phyloP scores from a whole-genome alignment of 495 filamentous ascomycete genomes.

The Penicillium crystallinum region DNA sequence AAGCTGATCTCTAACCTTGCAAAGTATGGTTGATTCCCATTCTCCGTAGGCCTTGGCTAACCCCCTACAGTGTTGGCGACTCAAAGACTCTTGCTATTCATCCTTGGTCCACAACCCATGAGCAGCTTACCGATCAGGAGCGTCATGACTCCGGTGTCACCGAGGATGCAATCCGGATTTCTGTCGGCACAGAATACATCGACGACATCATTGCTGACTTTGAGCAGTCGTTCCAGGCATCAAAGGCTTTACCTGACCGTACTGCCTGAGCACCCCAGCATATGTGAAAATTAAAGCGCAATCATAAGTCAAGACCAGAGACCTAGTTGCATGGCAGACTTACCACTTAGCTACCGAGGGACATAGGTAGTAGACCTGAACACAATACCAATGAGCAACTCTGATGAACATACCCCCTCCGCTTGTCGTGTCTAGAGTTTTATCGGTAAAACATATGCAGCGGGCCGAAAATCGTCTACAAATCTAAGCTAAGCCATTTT shows the following conservation, averaged over 20 bases:
- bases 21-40: slow-evolving; percentile 48
- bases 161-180: slow-evolving; percentile 92
- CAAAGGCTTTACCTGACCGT: slow-evolving; percentile 27
- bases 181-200: slow-evolving; percentile 94
- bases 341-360: not conserved
- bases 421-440: not conserved
- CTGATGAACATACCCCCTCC: too few species aligned
- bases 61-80: slow-evolving; percentile 52
- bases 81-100: slow-evolving; percentile 91
- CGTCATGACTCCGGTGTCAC: slow-evolving; percentile 76
- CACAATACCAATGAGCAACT: not conserved
- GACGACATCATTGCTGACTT: slow-evolving; percentile 98
- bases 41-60: slow-evolving; percentile 7
- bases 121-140: slow-evolving; percentile 86
- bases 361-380: too few species aligned
- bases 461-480: not conserved
- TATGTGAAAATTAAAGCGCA: not conserved
- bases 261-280: slow-evolving; percentile 1
- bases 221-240: slow-evolving; percentile 76
- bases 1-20: slow-evolving; percentile 92
- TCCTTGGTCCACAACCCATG: slow-evolving; percentile 93
- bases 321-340: not conserved
- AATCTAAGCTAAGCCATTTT: not conserved
- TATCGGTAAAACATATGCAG: not conserved
- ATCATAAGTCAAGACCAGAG: not conserved